Percentiles rank a stretch among this genome's conserved stretches.
phyloP scores from a whole-genome alignment of 2,329 filamentous ascomycete genomes.

The Paecilomyces dactylethromorphus region DNA sequence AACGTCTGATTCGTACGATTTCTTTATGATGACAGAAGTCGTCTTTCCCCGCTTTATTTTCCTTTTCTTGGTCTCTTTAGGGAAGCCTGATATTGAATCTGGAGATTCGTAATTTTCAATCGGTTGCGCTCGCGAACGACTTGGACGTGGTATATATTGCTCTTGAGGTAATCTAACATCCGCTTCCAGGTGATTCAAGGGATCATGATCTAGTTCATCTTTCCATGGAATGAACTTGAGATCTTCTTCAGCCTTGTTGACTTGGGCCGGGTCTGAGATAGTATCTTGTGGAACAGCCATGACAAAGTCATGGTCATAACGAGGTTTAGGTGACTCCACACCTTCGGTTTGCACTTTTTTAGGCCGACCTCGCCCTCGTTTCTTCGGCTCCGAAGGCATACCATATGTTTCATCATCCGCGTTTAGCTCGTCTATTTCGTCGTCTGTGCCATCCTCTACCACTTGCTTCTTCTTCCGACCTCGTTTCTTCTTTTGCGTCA shows the following conservation, averaged over 20 bases:
- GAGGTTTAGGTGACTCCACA: not conserved
- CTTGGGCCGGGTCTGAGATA: not conserved
- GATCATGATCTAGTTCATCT: not conserved
- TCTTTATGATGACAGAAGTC: conserved; percentile 25
- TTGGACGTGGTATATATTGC: conserved; percentile 1
- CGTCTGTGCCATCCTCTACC: not conserved
- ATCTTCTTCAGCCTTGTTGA: not conserved
- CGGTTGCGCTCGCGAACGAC: not conserved
- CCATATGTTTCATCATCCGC: not conserved
- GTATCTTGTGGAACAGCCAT: not conserved
- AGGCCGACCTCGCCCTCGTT: not conserved
- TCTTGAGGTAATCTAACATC: not conserved
- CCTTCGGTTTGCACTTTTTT: not conserved
- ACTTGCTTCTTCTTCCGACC: conserved; percentile 24
- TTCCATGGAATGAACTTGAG: not conserved
- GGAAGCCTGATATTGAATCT: conserved; percentile 12
- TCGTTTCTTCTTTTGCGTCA: conserved; percentile 18
- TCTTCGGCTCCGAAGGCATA: not conserved
- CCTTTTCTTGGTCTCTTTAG: conserved; percentile 33
- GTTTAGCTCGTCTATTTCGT: not conserved
- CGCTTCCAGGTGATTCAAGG: not conserved
- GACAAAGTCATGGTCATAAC: not conserved
- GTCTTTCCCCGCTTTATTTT: conserved; percentile 40
- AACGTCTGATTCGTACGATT: conserved; percentile 20
- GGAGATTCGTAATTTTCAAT: not conserved